Percentiles rank a stretch among this genome's conserved stretches.
Evolutionary conservation across 108 stramenopile genomes (phyloP).

Genomic region (Hondaea fermentalgiana): DNA sequence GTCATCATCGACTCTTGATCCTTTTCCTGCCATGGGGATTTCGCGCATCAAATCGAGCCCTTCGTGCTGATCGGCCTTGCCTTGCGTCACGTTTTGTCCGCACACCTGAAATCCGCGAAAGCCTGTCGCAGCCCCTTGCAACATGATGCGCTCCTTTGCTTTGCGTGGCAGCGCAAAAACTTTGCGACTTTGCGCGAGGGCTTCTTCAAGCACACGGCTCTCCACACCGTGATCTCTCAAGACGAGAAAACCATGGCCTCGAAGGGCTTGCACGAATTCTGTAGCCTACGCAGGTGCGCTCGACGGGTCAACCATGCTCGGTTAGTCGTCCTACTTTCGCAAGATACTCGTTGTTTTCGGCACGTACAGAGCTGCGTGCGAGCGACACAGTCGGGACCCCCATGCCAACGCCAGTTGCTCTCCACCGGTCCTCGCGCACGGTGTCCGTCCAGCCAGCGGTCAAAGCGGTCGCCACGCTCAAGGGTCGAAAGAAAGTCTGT

Average conservation of each 20-base stretch:
- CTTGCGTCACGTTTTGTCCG: background rate
- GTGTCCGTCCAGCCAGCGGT: no score
- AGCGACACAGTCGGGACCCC: background rate
- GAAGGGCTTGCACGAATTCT: background rate
- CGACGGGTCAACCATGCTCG: background rate
- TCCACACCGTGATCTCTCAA: background rate
- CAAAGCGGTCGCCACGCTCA: no score
- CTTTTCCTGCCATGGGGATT: background rate
- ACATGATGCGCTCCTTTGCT: background rate
- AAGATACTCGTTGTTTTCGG: background rate
- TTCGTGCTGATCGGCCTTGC: background rate
- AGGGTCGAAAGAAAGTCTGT: no score
- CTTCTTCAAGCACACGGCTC: background rate
- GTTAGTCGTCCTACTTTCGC: background rate
- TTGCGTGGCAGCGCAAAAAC: background rate
- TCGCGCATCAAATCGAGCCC: constrained; percentile 1
- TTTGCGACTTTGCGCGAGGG: background rate
- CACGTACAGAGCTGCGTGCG: background rate
- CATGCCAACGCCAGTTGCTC: no score
- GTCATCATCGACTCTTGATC: background rate
- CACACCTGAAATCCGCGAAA: background rate
- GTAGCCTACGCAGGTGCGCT: background rate
- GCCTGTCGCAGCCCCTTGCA: background rate
- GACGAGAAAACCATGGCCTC: background rate
- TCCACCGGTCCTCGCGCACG: no score